These are phyloP conservation scores for Ophidiomyces ophidiicola DNA, from an alignment of 2,329 filamentous ascomycete genomes.

Conservation along the genomic window DNA sequence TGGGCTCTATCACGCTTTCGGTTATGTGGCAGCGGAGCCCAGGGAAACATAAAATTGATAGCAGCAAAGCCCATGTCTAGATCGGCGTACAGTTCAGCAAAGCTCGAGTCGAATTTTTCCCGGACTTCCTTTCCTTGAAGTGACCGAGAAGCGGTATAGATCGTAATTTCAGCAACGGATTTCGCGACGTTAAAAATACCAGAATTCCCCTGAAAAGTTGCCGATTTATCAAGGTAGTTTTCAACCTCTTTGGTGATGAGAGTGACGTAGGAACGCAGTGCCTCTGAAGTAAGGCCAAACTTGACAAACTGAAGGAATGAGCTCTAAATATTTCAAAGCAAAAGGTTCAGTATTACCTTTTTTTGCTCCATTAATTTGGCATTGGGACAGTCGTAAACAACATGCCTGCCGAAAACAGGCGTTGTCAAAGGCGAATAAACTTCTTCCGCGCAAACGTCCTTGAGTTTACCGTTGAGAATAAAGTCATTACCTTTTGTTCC, in stretches of 20 bases:
- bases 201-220: conserved; percentile 54
- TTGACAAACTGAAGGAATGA: conserved; percentile 44
- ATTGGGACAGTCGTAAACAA: conserved; percentile 85
- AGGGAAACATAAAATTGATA: conserved; percentile 82
- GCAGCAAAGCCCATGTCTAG: conserved; percentile 82
- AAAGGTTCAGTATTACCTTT: conserved; percentile 47
- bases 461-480: conserved; percentile 79
- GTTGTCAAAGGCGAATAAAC: conserved; percentile 68
- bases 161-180: conserved; percentile 73
- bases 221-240: conserved; percentile 56
- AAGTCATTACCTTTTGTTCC: conserved; percentile 79
- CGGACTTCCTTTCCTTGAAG: conserved; percentile 77
- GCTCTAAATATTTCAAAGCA: background rate
- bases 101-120: conserved; percentile 63
- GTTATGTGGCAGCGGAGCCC: conserved; percentile 82
- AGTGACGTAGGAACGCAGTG: conserved; percentile 59
- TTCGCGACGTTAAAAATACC: conserved; percentile 61
- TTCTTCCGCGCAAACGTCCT: conserved; percentile 81
- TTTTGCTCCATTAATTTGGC: conserved; percentile 93
- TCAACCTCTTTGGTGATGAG: conserved; percentile 65
- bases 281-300: conserved; percentile 49
- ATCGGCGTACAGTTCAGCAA: conserved; percentile 74
- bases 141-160: conserved; percentile 76
- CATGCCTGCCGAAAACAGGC: conserved; percentile 66
- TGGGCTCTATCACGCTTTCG: conserved; percentile 68